phyloP scores from a whole-genome alignment of 768 basidiomycete genomes.

The Tulasnella sp. region DNA sequence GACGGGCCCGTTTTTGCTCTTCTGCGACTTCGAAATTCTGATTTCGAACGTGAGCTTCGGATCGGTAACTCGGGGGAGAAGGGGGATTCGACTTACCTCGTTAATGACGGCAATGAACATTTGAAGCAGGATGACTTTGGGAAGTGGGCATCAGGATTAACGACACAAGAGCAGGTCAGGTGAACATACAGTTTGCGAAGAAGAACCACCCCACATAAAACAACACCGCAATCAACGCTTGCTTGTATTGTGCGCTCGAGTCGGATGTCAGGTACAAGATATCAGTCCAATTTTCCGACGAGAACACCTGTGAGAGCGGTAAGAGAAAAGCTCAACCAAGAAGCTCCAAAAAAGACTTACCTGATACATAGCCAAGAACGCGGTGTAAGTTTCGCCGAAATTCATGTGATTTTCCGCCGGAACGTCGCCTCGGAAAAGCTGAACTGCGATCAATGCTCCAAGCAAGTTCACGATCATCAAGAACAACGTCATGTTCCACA shows the following conservation, averaged over 20 bases:
- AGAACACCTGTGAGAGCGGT: conserved; percentile 57
- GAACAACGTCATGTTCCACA: conserved; percentile 89
- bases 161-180: not conserved
- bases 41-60: conserved; percentile 44
- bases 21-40: conserved; percentile 87
- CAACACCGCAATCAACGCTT: conserved; percentile 63
- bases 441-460: conserved; percentile 74
- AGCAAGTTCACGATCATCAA: conserved; percentile 83
- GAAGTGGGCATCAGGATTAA: conserved; percentile 4
- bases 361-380: conserved; percentile 79
- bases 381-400: conserved; percentile 77
- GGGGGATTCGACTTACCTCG: no score
- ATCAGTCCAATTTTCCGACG: conserved; percentile 92
- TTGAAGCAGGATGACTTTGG: conserved; percentile 81
- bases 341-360: conserved; percentile 33
- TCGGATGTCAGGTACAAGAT: conserved; percentile 59
- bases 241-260: conserved; percentile 61
- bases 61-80: no score
- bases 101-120: conserved; percentile 98
- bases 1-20: conserved; percentile 77
- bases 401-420: conserved; percentile 51
- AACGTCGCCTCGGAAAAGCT: conserved; percentile 83
- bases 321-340: not conserved
- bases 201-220: conserved; percentile 83
- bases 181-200: conserved; percentile 79